Evolutionary conservation across 1,284 basidiomycete genomes (phyloP).

Genomic region (Cystobasidium pallidum): DNA sequence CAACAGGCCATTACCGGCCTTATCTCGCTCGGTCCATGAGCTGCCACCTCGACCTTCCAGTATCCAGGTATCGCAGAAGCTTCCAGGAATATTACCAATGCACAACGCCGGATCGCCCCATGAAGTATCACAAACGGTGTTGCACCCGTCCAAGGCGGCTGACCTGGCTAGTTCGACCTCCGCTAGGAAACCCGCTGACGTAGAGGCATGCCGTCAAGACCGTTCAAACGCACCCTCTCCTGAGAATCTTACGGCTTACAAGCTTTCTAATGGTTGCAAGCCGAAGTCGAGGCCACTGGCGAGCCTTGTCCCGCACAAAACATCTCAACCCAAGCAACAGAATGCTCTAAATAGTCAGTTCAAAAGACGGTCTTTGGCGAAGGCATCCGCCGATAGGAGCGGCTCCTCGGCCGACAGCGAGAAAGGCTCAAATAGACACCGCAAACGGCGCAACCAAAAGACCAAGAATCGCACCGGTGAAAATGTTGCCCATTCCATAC

Average conservation of each 20-base stretch:
- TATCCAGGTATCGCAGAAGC: constrained; percentile 7
- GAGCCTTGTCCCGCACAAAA: background rate
- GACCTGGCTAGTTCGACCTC: constrained; percentile 1
- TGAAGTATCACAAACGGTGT: no score
- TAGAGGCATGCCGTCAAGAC: constrained; percentile 3
- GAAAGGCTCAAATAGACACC: background rate
- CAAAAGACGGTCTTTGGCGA: background rate
- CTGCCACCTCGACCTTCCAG: constrained; percentile 1
- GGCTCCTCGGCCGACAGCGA: background rate
- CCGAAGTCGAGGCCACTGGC: background rate
- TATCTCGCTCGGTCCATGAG: constrained; percentile 7
- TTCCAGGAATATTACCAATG: background rate
- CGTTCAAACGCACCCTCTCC: constrained; percentile 20
- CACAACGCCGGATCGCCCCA: no score
- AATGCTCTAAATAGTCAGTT: background rate
- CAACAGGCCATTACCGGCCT: background rate
- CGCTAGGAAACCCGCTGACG: background rate
- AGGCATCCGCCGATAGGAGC: constrained; percentile 7
- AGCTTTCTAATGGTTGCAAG: background rate
- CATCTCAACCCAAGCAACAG: background rate
- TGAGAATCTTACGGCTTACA: background rate
- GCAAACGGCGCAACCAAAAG: background rate
- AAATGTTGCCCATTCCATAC: no score
- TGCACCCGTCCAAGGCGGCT: no score
- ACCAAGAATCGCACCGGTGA: background rate